These are phyloP conservation scores for Sclerotiophoma versabilis DNA, from an alignment of 2,329 filamentous ascomycete genomes.

Conservation along the genomic window DNA sequence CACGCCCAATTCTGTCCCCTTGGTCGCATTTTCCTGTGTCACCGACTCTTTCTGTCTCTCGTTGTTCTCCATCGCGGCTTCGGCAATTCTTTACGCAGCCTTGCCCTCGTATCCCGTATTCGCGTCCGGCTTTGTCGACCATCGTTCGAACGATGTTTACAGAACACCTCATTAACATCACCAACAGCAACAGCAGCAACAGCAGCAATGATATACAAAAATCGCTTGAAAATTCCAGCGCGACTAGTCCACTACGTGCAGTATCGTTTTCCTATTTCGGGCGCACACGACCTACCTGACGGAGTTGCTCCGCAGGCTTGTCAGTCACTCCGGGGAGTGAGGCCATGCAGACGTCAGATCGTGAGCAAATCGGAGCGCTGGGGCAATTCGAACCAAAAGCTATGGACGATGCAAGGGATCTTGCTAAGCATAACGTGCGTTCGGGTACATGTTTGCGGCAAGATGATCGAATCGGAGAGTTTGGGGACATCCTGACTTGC, in stretches of 20 bases:
- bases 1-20: neutral
- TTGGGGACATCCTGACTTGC: neutral
- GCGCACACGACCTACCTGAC: neutral
- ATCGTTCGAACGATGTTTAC: neutral
- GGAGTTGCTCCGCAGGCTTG: conserved; percentile 15
- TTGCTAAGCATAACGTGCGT: neutral
- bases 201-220: neutral
- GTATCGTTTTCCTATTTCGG: conserved; percentile 10
- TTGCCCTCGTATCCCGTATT: neutral
- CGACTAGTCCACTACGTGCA: conserved; percentile 4
- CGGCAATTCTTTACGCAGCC: neutral
- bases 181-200: neutral
- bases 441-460: neutral
- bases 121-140: neutral
- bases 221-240: neutral
- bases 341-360: conserved; percentile 4
- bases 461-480: conserved; percentile 1
- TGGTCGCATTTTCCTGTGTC: neutral
- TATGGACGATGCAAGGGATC: conserved; percentile 5
- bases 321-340: neutral
- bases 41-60: neutral
- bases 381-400: neutral
- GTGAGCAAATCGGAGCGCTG: conserved; percentile 13
- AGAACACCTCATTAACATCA: neutral
- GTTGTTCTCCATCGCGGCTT: neutral